Evolutionary conservation across 177 flowering plant genomes (phyloP), one percentile per base, ranked within the genome.

Genomic region (Tripterygium wilfordii): DNA sequence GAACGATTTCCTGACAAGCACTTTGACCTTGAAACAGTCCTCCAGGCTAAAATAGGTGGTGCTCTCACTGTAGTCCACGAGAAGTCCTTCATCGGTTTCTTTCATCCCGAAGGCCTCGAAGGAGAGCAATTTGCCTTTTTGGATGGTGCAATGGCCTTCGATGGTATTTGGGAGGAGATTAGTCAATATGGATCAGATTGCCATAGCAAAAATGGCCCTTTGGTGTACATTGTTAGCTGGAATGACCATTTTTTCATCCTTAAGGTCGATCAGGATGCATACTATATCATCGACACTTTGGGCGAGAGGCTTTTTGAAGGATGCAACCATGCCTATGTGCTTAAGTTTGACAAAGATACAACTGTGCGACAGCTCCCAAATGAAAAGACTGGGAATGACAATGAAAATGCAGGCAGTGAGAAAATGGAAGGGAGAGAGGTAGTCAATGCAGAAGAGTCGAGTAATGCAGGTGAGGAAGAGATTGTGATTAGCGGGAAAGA

Each of bases 271-370:
- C 42, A 67, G 5, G 88, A 85, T 25, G 90, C 94, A 32, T 85
- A 74, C 68, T 82, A 78, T 71, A 78, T 88, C 47, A 69, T 88
- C 10, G 96, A 88, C 74, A 85, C 96, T 8, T 58, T 88, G 24
- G 96, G 96, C n/a, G 96, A 88, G 72, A 73, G 96, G 65, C 85
- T 88, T 1, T 76, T 61, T 24, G 96, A 88, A 56, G 94, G 94
- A 6, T 88, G 96, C 60, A 61, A 70, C 48, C 86, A 82, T 55
- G 94, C 96, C 13, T 88, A 82, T 44, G 63, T 85, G 42, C 45
- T 85, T 70, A 85, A 80, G 64, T 88, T 88, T 42, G 85, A 79
- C 61, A 66, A 51, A 46, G 60, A 76, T 21, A 72, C 96, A 0
- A 41, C 42, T 20, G 76, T 87, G 39, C 39, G 33, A 17, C 68